Evolutionary conservation across 495 filamentous ascomycete genomes (phyloP).

Genomic region (Talaromyces trachyspermus): DNA sequence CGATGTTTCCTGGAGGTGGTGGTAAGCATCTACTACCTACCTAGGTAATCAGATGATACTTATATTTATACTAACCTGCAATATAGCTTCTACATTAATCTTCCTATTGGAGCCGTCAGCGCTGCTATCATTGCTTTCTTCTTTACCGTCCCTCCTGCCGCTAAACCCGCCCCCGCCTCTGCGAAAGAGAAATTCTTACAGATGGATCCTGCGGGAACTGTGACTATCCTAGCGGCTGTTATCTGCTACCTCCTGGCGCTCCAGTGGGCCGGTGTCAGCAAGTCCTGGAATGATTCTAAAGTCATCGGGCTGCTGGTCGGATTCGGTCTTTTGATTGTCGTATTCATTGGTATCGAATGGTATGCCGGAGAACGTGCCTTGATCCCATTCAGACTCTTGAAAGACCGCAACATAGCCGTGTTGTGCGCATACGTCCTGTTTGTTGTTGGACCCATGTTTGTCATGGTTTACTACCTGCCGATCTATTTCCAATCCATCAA

Average conservation of each 20-base stretch:
- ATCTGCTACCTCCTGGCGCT: slow-evolving; percentile 32
- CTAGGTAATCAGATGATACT: not conserved
- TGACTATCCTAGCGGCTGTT: slow-evolving; percentile 21
- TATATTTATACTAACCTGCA: not conserved
- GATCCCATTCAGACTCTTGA: slow-evolving; percentile 10
- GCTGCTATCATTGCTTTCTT: slow-evolving; percentile 32
- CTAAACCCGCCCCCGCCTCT: slow-evolving; percentile 18
- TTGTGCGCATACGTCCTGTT: slow-evolving; percentile 19
- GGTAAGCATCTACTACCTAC: slow-evolving; percentile 13
- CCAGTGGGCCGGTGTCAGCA: slow-evolving; percentile 30
- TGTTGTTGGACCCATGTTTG: slow-evolving; percentile 13
- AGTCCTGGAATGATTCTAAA: slow-evolving; percentile 21
- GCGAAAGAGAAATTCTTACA: slow-evolving; percentile 26
- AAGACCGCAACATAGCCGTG: slow-evolving; percentile 17
- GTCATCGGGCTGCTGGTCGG: slow-evolving; percentile 29
- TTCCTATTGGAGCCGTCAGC: slow-evolving; percentile 39
- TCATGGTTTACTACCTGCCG: slow-evolving; percentile 37
- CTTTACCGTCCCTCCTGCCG: slow-evolving; percentile 25
- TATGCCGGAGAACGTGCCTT: slow-evolving; percentile 23
- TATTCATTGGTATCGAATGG: slow-evolving; percentile 18
- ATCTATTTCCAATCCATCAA: slow-evolving; percentile 69
- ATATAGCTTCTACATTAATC: slow-evolving; percentile 46
- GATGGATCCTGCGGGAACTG: slow-evolving; percentile 24
- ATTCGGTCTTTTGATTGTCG: slow-evolving; percentile 20
- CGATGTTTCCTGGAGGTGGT: slow-evolving; percentile 43